These are phyloP conservation scores for Rozella allomycis DNA, from an alignment of 371 early-diverging fungal genomes.

Conservation along the genomic window DNA sequence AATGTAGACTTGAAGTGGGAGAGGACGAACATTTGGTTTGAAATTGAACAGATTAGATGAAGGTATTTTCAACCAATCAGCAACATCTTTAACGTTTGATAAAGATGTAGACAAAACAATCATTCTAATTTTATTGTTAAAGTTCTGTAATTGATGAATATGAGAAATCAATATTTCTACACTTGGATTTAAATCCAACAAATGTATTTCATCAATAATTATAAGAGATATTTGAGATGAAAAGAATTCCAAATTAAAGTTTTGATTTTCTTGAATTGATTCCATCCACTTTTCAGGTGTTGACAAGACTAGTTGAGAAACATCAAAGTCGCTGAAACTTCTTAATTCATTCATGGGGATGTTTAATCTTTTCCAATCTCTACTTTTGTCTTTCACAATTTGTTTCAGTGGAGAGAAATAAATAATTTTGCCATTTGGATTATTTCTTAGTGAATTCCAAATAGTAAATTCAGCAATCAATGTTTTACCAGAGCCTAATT, in stretches of 20 bases:
- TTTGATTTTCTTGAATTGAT: slow-evolving; percentile 68
- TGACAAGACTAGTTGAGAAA: slow-evolving; percentile 81
- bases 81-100: slow-evolving; percentile 90
- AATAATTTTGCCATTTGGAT: slow-evolving; percentile 69
- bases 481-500: slow-evolving; percentile 98
- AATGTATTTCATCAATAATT: slow-evolving; percentile 97
- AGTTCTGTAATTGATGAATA: slow-evolving; percentile 65
- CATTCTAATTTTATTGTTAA: slow-evolving; percentile 57
- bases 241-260: slow-evolving; percentile 53
- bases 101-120: slow-evolving; percentile 94
- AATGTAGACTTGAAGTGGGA: slow-evolving; percentile 83
- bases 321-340: slow-evolving; percentile 73
- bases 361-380: slow-evolving; percentile 70
- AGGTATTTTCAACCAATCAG: slow-evolving; percentile 76
- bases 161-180: slow-evolving; percentile 93
- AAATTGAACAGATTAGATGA: slow-evolving; percentile 75
- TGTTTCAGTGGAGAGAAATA: slow-evolving; percentile 99
- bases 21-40: slow-evolving; percentile 78
- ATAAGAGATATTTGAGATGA: slow-evolving; percentile 74
- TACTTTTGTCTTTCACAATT: slow-evolving; percentile 84
- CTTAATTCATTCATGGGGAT: slow-evolving; percentile 81
- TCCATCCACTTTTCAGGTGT: slow-evolving; percentile 96
- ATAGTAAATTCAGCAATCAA: slow-evolving; percentile 87
- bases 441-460: slow-evolving; percentile 64
- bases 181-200: slow-evolving; percentile 91